These are phyloP conservation scores for Trichoderma pleuroti DNA, from an alignment of 2,329 filamentous ascomycete genomes.

Conservation along the genomic window DNA sequence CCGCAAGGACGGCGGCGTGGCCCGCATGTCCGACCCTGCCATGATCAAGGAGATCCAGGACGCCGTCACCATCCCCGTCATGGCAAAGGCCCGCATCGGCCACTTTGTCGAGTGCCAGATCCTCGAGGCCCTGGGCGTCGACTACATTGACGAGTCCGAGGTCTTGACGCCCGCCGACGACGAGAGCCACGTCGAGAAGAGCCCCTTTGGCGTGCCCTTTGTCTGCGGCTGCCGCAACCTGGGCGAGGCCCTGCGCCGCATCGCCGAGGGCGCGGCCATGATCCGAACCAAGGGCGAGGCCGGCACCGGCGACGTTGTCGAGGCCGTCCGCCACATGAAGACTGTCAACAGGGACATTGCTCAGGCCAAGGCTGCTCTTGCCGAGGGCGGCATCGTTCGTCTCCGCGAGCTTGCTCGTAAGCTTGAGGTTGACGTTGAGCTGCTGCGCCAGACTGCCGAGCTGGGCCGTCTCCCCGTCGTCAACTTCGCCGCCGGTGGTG, in stretches of 20 bases:
- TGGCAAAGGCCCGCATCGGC: constrained; percentile 97
- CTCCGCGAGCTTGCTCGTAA: constrained; percentile 74
- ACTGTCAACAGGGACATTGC: constrained; percentile 81
- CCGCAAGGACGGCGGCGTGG: constrained; percentile 84
- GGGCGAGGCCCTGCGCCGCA: constrained; percentile 85
- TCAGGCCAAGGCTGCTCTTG: constrained; percentile 71
- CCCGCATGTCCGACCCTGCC: constrained; percentile 90
- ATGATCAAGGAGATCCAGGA: constrained; percentile 96
- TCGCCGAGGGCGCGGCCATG: constrained; percentile 95
- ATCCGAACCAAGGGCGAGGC: constrained; percentile 98
- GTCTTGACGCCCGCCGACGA: constrained; percentile 94
- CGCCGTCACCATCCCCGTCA: constrained; percentile 94
- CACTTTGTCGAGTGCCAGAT: constrained; percentile 99
- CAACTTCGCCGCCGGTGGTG: constrained; percentile 96
- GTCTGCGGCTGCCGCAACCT: constrained; percentile 95
- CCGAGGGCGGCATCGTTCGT: constrained; percentile 47
- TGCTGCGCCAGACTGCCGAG: constrained; percentile 83
- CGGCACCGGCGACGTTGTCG: constrained; percentile 93
- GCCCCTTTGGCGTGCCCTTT: constrained; percentile 77
- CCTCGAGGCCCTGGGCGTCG: constrained; percentile 88
- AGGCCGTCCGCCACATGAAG: constrained; percentile 95
- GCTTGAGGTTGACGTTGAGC: constrained; percentile 70
- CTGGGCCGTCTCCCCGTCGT: constrained; percentile 88
- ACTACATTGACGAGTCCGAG: constrained; percentile 98
- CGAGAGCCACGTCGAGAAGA: constrained; percentile 87